A percentile compares a stretch with the other conserved stretches of the same genome.
phyloP scores from a whole-genome alignment of 2,329 filamentous ascomycete genomes.

The Pestalotiopsis fici region DNA sequence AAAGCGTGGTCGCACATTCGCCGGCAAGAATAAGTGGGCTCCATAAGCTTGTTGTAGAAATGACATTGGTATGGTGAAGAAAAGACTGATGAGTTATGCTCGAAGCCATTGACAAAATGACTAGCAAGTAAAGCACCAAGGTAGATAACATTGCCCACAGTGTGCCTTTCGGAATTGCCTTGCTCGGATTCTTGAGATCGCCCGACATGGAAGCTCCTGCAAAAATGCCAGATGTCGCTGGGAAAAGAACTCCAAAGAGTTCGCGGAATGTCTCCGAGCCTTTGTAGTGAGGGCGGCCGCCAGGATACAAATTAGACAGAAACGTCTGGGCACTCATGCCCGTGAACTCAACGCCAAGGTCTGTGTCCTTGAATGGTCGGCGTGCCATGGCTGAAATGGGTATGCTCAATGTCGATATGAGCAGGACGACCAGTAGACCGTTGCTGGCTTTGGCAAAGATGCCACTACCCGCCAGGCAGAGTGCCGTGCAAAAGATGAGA shows the following conservation, averaged over 20 bases:
- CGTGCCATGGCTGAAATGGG: slow-evolving; percentile 74
- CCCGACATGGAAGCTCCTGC: slow-evolving; percentile 89
- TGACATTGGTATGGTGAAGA: slow-evolving; percentile 74
- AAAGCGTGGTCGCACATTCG: slow-evolving; percentile 80
- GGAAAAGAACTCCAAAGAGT: slow-evolving; percentile 84
- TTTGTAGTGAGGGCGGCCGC: slow-evolving; percentile 60
- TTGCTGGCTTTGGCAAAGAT: slow-evolving; percentile 83
- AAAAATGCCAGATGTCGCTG: slow-evolving; percentile 61
- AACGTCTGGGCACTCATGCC: slow-evolving; percentile 73
- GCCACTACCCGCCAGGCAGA: slow-evolving; percentile 78
- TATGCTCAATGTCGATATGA: slow-evolving; percentile 77
- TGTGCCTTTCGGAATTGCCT: slow-evolving; percentile 82
- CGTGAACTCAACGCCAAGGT: slow-evolving; percentile 72
- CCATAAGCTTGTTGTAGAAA: slow-evolving; percentile 80
- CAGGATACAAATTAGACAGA: slow-evolving; percentile 72
- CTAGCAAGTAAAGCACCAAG: slow-evolving; percentile 73
- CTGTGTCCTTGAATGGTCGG: slow-evolving; percentile 65
- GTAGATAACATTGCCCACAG: slow-evolving; percentile 76
- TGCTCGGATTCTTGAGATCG: slow-evolving; percentile 79
- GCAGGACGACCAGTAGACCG: slow-evolving; percentile 69
- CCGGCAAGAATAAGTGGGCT: slow-evolving; percentile 73
- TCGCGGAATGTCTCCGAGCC: slow-evolving; percentile 74
- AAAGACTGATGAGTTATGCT: slow-evolving; percentile 76
- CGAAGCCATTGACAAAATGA: slow-evolving; percentile 77
- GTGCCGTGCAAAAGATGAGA: slow-evolving; percentile 68